Evolutionary conservation across 2,329 filamentous ascomycete species (phyloP), one percentile per base, ranked within the genome.

Genomic region (Fusarium sp.): DNA sequence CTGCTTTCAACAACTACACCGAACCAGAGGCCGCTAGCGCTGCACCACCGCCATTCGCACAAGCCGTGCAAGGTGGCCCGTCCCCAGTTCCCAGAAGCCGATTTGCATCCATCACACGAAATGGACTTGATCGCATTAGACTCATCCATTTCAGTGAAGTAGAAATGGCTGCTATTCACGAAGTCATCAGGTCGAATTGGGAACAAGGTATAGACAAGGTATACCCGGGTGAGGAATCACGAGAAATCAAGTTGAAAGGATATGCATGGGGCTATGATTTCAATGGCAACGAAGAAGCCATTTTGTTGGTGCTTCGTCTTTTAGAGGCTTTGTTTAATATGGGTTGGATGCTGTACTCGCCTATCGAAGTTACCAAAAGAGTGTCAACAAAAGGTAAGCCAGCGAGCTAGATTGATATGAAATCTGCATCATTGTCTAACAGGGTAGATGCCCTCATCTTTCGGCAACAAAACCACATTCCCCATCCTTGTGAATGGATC

Each of bases 211-310:
- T 69, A 9, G 43, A 32, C 6, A 58, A 54, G 8, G 52, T 67
- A 6, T 50, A 51, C 2, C 45, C 41, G 1, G 50, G 39, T 6
- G 39, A 50, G 3, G 11, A 43, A 7, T 67, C 67, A 0, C 32
- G 44, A 5, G 67, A 69, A 20, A 53, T 70, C 13, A 70, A 70
- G n/a, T 3, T 69, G 4, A 17, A 32, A 10, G 67, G 66, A 0
- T 33, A 19, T 3, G 37, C 66, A 2, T 70, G 67, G 67, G 26
- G n/a, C 1, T 52, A 59, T 3, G 47, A 46, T 5, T 28, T 15
- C 0, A 55, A 64, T 22, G 67, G 67, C 0, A 46, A 58, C 2
- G 57, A 69, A 7, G 57, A 70, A 4, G 53, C 66, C 2, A 37
- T 66, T 3, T 4, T 62, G 7, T 28, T 69, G 9, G 19, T 62